Base-by-base conservation (phyloP, 2,329 filamentous ascomycete genomes). In the Thelonectria rubi region DNA sequence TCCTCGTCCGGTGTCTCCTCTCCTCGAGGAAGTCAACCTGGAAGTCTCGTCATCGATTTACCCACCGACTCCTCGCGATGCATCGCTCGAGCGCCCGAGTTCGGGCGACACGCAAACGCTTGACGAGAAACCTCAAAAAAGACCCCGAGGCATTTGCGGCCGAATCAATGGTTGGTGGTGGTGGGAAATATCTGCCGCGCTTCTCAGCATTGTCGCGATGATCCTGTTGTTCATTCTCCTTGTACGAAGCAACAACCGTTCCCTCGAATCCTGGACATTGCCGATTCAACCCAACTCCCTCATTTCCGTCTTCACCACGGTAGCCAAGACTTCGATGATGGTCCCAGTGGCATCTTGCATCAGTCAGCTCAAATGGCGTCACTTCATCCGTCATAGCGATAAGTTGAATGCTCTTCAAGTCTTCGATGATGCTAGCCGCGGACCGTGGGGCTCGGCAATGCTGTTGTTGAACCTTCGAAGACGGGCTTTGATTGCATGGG, bases 381-480 rank as follows among this genome's bases (percentile, higher is more conserved):
- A 62, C 5, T 20, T 62, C 10, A 40, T 40, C 10, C 26, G 9
- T 42, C 34, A 37, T 18, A 24, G 20, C 14, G 34, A 14, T 26
- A 58, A 8, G 0, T 40, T 60, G 3, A 6, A 45, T 3, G 40
- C 51, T 4, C 21, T 63, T 8, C 60, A 63, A 32, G 34, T 53
- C 9, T 63, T 63, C 11, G 60, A 63, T 7, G 47, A 63, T 32
- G 56, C 60, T 0, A 63, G 60, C 7, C 60, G 56, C 0, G 56
- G 56, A 1, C 56, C 56, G 12, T 60, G 56, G 60, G 56, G 51
- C 21, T 55, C 56, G 2, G 12, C 14, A 0, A 12, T 54, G 6
- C 17, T 63, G 45, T n/a, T 52, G 5, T 43, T 49, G 24, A 56
- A 21, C 3, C 17, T 60, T 5, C 56, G 46, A 2, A 14, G 39